phyloP scores from a whole-genome alignment of 1,284 basidiomycete genomes.

The Kalmanozyma brasiliensis region DNA sequence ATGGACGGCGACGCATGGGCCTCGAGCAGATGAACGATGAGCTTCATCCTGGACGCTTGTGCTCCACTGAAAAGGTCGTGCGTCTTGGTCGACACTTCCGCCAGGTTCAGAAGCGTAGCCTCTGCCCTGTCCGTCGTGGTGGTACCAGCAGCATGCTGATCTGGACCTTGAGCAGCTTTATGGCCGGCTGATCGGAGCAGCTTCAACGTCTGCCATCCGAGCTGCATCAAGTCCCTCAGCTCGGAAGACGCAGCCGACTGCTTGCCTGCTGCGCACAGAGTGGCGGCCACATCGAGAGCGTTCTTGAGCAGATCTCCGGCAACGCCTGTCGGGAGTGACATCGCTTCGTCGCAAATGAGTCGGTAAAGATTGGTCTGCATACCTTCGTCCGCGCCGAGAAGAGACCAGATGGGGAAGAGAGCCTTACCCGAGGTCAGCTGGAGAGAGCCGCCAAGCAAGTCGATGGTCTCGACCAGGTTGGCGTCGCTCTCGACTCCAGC shows the following conservation, averaged over 20 bases:
- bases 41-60: constrained; percentile 16
- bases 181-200: constrained; percentile 27
- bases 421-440: constrained; percentile 49
- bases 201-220: constrained; percentile 37
- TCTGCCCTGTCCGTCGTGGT: constrained; percentile 16
- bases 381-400: constrained; percentile 39
- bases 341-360: constrained; percentile 35
- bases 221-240: constrained; percentile 26
- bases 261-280: constrained; percentile 31
- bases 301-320: constrained; percentile 54
- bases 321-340: constrained; percentile 8
- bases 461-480: constrained; percentile 16
- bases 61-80: constrained; percentile 13
- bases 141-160: background rate
- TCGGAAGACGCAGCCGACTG: constrained; percentile 31
- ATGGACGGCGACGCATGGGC: constrained; percentile 14
- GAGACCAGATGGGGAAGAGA: constrained; percentile 50
- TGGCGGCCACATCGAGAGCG: constrained; percentile 52
- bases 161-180: constrained; percentile 12
- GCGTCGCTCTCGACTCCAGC: constrained; percentile 13
- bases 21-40: constrained; percentile 34
- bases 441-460: constrained; percentile 42
- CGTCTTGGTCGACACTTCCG: constrained; percentile 34
- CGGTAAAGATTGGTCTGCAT: constrained; percentile 42
- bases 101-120: constrained; percentile 23